A percentile compares a stretch with the other conserved stretches of the same genome.
Evolutionary conservation across 73 alveolate species (phyloP).

Genomic region (Uronychia setigera): DNA sequence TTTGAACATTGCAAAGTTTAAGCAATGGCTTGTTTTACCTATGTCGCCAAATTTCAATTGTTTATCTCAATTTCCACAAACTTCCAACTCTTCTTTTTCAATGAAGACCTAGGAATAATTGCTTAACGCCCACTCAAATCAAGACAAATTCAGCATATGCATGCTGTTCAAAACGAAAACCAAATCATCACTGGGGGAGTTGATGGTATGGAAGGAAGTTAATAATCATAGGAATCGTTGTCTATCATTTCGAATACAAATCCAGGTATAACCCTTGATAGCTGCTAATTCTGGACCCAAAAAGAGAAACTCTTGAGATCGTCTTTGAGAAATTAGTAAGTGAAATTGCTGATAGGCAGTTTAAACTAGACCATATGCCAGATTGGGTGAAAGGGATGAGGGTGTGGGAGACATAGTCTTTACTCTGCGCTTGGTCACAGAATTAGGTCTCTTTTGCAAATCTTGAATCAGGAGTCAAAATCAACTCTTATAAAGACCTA

Average conservation of each 20-base stretch:
- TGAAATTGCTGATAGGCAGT: not conserved
- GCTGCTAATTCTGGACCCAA: constrained; percentile 37
- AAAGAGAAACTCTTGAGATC: constrained; percentile 20
- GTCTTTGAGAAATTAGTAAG: not conserved
- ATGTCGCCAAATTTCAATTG: not conserved
- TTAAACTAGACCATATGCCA: constrained; percentile 18
- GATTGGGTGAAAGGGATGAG: constrained; percentile 49
- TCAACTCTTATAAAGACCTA: constrained; percentile 1
- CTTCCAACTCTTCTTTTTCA: constrained; percentile 21
- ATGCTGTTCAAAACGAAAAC: constrained; percentile 24
- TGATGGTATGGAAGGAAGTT: constrained; percentile 48
- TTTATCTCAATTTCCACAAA: constrained; percentile 24
- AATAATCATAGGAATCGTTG: constrained; percentile 1
- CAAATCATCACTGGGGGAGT: constrained; percentile 35
- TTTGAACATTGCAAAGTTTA: not conserved
- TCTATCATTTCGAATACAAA: not conserved
- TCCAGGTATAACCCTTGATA: constrained; percentile 27
- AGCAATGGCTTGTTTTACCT: constrained; percentile 9
- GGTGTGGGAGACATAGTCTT: not conserved
- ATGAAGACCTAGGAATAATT: constrained; percentile 31
- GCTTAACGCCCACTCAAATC: not conserved
- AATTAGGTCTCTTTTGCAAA: constrained; percentile 3
- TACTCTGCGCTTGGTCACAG: constrained; percentile 34
- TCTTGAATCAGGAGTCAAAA: not conserved
- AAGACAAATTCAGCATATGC: constrained; percentile 27